phyloP scores from a whole-genome alignment of 768 basidiomycete species.

The Russula emetica region DNA sequence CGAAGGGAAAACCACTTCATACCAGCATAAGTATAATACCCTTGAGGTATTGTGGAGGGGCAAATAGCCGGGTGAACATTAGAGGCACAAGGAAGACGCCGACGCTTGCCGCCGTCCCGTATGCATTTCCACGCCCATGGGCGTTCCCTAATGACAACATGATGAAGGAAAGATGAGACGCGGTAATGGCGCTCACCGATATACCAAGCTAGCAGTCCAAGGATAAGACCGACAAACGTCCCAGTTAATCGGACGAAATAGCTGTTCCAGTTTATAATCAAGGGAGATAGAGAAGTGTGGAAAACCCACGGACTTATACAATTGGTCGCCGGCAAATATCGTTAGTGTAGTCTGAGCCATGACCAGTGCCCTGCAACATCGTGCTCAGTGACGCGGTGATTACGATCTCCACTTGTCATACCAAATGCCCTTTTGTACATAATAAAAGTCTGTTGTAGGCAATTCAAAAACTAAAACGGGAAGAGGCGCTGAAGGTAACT shows the following conservation, averaged over 20 bases:
- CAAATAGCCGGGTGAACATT: slow-evolving; percentile 47
- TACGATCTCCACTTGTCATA: slow-evolving; percentile 23
- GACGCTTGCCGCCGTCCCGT: slow-evolving; percentile 47
- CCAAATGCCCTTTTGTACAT: slow-evolving; percentile 46
- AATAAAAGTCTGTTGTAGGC: slow-evolving; percentile 38
- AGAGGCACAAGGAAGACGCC: slow-evolving; percentile 47
- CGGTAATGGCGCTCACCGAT: slow-evolving; percentile 34
- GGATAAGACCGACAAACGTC: slow-evolving; percentile 45
- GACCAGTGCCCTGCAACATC: slow-evolving; percentile 46
- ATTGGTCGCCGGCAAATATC: slow-evolving; percentile 55
- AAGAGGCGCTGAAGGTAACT: slow-evolving; percentile 27
- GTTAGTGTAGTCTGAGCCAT: slow-evolving; percentile 58
- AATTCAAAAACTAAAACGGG: slow-evolving; percentile 8
- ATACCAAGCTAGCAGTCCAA: slow-evolving; percentile 51
- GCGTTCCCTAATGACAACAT: slow-evolving; percentile 37
- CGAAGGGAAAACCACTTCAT: slow-evolving; percentile 26
- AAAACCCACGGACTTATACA: slow-evolving; percentile 40
- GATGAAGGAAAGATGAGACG: background rate
- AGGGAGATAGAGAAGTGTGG: background rate
- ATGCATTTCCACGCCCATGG: slow-evolving; percentile 48
- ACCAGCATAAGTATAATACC: slow-evolving; percentile 39
- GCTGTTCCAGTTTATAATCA: slow-evolving; percentile 27
- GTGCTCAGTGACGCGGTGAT: background rate
- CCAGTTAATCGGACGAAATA: slow-evolving; percentile 45
- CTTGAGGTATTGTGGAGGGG: slow-evolving; percentile 40